A percentile compares a stretch with the other conserved stretches of the same genome.
These are phyloP conservation scores for Aspergillus bombycis DNA, from an alignment of 2,329 filamentous ascomycete genomes.

Conservation along the genomic window DNA sequence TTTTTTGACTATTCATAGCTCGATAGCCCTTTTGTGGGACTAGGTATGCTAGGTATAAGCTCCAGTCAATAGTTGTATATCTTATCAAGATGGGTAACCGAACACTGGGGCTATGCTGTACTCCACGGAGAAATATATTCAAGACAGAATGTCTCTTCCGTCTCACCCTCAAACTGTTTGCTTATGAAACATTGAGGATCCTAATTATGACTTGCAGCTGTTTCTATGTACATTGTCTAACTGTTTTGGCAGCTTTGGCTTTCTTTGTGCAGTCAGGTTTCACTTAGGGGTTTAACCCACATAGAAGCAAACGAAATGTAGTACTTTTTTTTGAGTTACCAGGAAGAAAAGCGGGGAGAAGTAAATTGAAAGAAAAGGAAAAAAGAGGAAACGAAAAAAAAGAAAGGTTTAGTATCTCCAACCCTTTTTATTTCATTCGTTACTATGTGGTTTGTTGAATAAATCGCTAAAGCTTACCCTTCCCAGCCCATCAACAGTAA, in stretches of 20 bases:
- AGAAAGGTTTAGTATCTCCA: background rate
- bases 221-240: slow-evolving; percentile 6
- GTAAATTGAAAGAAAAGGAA: background rate
- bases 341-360: background rate
- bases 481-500: background rate
- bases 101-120: slow-evolving; percentile 4
- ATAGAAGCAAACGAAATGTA: slow-evolving; percentile 8
- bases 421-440: background rate
- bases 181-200: background rate
- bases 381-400: background rate
- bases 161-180: slow-evolving; percentile 7
- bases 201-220: slow-evolving; percentile 5
- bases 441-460: background rate
- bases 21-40: background rate
- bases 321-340: slow-evolving; percentile 4
- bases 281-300: slow-evolving; percentile 6
- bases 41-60: background rate
- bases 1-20: background rate
- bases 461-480: background rate
- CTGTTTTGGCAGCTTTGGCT: background rate
- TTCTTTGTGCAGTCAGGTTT: slow-evolving; percentile 7
- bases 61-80: slow-evolving; percentile 4
- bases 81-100: slow-evolving; percentile 5
- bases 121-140: slow-evolving; percentile 2
- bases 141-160: background rate